Evolutionary conservation across 768 basidiomycete genomes (phyloP), one percentile per base, ranked within the genome.

Genomic region (Boletus patriciae): DNA sequence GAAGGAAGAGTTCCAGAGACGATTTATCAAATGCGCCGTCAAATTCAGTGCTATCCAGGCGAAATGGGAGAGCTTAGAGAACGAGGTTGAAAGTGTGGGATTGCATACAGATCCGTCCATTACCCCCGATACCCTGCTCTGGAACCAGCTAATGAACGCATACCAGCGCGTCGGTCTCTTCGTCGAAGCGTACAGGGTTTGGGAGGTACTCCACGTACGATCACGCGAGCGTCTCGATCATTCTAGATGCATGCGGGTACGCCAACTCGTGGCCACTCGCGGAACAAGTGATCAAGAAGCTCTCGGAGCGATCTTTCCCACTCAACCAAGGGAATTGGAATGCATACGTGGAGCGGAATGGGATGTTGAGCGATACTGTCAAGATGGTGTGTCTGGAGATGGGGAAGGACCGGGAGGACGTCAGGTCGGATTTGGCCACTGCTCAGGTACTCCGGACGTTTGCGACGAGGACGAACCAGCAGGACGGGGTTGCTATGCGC

Each of bases 71-170:
- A 56, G 52, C 19, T 21, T 72, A 34, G 70, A 67, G 46, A 66
- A 57, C 36, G 70, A 72, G 38, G 70, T 66, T 8, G 72, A 61
- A 65, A 69, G 19, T 63, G 54, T 29, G 78, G 79, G 5, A 55
- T 77, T 31, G 52, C 55, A 6, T 68, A n/a, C 68, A 0, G 92
- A 94, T 65, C 78, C 87, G 15, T 79, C 83, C n/a, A 73, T 94
- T 54, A 80, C 86, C 9, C 88, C 92, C 3, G 87, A 93, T 62
- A 72, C 76, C 13, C 70, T 76, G 3, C 77, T 93, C 13, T 86
- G 89, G 81, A 95, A 94, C 67, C 83, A 90, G 64, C 75, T 97
- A 58, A 92, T 97, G 89, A 84, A 92, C 70, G 86, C 91, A 1
- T 98, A 95, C 71, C 85, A 90, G 63, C 86, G 85, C n/a, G 77